Conservation (phyloP, 345 rosid species). For the Combretum micranthum region DNA sequence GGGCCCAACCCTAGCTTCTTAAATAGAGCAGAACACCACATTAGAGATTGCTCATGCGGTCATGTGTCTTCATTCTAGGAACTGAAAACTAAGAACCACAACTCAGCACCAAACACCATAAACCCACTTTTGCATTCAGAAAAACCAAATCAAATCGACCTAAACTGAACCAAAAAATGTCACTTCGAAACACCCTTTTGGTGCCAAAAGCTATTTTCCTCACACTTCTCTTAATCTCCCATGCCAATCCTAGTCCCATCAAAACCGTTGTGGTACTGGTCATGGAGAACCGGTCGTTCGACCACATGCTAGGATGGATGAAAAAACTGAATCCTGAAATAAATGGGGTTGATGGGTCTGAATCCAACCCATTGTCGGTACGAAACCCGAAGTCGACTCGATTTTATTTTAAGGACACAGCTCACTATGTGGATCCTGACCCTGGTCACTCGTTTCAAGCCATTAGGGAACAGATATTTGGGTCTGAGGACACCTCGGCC, state of each 20-base stretch:
- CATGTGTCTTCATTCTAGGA: too few species aligned
- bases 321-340: slow-evolving; percentile 78
- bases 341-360: slow-evolving; percentile 72
- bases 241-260: slow-evolving; percentile 34
- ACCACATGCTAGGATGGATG: slow-evolving; percentile 99
- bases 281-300: slow-evolving; percentile 94
- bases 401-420: slow-evolving; percentile 35
- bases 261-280: slow-evolving; percentile 69
- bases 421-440: slow-evolving; percentile 86
- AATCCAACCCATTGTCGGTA: slow-evolving; percentile 41
- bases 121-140: too few species aligned
- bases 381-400: slow-evolving; percentile 42
- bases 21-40: too few species aligned
- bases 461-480: slow-evolving; percentile 79
- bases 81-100: too few species aligned
- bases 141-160: too few species aligned
- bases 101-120: too few species aligned
- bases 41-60: too few species aligned
- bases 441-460: slow-evolving; percentile 97
- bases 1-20: too few species aligned
- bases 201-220: neutral
- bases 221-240: slow-evolving; percentile 5
- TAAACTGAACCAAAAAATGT: too few species aligned
- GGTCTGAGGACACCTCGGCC: slow-evolving; percentile 51
- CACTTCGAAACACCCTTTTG: neutral